Evolutionary conservation across 495 filamentous ascomycete genomes (phyloP).

Genomic region (Hypoxylon lienhwacheense): DNA sequence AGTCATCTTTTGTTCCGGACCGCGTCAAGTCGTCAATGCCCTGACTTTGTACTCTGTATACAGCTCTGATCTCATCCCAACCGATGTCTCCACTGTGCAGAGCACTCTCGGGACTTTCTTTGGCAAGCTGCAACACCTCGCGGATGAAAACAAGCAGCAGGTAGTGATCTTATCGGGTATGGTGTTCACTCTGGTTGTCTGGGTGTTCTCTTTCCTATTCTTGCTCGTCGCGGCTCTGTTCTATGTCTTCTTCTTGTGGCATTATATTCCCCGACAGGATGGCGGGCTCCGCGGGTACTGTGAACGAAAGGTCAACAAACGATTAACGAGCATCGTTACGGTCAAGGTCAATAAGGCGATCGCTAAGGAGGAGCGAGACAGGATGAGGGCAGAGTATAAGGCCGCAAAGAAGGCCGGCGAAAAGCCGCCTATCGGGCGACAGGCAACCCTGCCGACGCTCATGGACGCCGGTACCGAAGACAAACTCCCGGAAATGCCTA

Average conservation of each 20-base stretch:
- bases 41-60: constrained; percentile 80
- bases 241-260: constrained; percentile 86
- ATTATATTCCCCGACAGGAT: constrained; percentile 77
- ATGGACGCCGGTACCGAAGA: constrained; percentile 54
- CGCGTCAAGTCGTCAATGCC: constrained; percentile 85
- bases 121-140: constrained; percentile 72
- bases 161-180: constrained; percentile 83
- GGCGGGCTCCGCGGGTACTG: constrained; percentile 83
- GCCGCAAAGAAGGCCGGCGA: constrained; percentile 58
- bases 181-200: constrained; percentile 88
- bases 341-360: constrained; percentile 84
- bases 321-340: constrained; percentile 77
- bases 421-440: constrained; percentile 54
- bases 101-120: constrained; percentile 65
- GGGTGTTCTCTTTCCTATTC: constrained; percentile 78
- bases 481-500: constrained; percentile 60
- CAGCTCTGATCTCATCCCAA: constrained; percentile 58
- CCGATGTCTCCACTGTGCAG: constrained; percentile 58
- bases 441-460: constrained; percentile 69
- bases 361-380: constrained; percentile 66
- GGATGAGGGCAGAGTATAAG: constrained; percentile 59
- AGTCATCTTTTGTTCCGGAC: constrained; percentile 84
- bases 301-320: constrained; percentile 80
- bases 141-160: constrained; percentile 69
- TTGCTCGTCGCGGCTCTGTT: constrained; percentile 71